A percentile compares a stretch with the other conserved stretches of the same genome.
Evolutionary conservation across 2,329 filamentous ascomycete genomes (phyloP).

Genomic region (Coleophoma crateriformis): DNA sequence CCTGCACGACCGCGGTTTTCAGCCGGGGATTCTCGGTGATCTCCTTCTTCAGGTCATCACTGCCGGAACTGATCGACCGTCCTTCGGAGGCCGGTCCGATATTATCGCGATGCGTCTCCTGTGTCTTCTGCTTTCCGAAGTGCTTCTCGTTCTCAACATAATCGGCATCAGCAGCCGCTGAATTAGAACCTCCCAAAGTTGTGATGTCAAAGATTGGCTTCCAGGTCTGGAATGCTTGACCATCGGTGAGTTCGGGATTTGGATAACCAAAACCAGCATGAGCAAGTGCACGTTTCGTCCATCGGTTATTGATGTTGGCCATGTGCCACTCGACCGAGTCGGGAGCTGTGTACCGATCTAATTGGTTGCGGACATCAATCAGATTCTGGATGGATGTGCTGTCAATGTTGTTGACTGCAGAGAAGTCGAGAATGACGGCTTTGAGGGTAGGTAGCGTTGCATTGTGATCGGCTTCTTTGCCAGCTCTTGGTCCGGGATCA

Average conservation of each 20-base stretch:
- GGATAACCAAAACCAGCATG: constrained; percentile 87
- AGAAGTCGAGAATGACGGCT: constrained; percentile 92
- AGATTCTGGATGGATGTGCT: constrained; percentile 88
- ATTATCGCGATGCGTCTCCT: constrained; percentile 10
- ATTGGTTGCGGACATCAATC: constrained; percentile 90
- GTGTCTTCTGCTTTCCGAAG: constrained; percentile 17
- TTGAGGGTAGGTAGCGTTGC: constrained; percentile 63
- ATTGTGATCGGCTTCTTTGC: constrained; percentile 40
- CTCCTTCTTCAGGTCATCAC: constrained; percentile 1
- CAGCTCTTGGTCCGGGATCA: constrained; percentile 69
- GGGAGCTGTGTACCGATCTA: constrained; percentile 78
- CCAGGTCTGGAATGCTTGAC: constrained; percentile 55
- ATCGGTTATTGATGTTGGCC: constrained; percentile 86
- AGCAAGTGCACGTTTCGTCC: constrained; percentile 87
- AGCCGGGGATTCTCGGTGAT: constrained; percentile 27
- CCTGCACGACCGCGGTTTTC: constrained; percentile 64
- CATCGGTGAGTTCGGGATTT: constrained; percentile 34
- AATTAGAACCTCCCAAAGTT: constrained; percentile 69
- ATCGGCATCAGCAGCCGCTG: constrained; percentile 65
- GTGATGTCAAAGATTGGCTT: constrained; percentile 94
- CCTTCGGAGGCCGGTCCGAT: constrained; percentile 22
- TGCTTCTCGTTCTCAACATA: constrained; percentile 52
- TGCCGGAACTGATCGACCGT: constrained; percentile 19
- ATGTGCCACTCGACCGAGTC: constrained; percentile 92
- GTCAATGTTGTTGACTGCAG: constrained; percentile 88